Percentiles rank a stretch among this genome's conserved stretches.
Evolutionary conservation across 2,329 filamentous ascomycete genomes (phyloP).

Genomic region (Talaromyces marneffei): DNA sequence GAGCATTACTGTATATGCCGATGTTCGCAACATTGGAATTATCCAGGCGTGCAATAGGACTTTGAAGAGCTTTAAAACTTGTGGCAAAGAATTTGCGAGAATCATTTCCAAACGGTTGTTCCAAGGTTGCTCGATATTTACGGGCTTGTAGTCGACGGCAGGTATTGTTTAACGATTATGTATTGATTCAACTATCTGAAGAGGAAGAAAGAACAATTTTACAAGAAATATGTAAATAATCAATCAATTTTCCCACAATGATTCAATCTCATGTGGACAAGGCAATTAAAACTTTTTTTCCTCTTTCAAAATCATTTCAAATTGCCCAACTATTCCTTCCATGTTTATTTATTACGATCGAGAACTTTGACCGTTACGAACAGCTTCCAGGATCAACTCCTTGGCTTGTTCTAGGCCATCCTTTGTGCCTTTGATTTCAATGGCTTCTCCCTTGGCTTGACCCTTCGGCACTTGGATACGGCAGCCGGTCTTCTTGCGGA

Average conservation of each 20-base stretch:
- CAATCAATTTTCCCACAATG: conserved; percentile 3
- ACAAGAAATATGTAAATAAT: conserved; percentile 16
- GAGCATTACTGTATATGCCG: background rate
- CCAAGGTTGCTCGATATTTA: too few relatives aligned
- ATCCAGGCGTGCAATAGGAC: background rate
- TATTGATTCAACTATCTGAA: conserved; percentile 8
- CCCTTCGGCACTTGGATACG: conserved; percentile 89
- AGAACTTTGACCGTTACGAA: conserved; percentile 44
- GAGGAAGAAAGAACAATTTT: conserved; percentile 9
- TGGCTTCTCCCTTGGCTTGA: conserved; percentile 69
- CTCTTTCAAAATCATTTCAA: background rate
- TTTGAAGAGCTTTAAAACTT: background rate
- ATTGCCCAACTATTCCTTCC: background rate
- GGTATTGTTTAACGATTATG: background rate
- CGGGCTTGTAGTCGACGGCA: too few relatives aligned
- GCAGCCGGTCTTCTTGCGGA: conserved; percentile 86
- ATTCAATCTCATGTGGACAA: conserved; percentile 12
- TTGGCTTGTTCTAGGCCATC: conserved; percentile 82
- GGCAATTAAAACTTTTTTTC: conserved; percentile 7
- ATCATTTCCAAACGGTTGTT: background rate
- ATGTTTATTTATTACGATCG: conserved; percentile 4
- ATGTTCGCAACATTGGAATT: background rate
- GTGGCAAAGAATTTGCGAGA: background rate
- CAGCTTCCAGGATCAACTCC: conserved; percentile 79
- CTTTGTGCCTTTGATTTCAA: conserved; percentile 75